Percentiles rank a stretch among this genome's conserved stretches.
Evolutionary conservation across 495 filamentous ascomycete species (phyloP).

Genomic region (Daldinia childiae): DNA sequence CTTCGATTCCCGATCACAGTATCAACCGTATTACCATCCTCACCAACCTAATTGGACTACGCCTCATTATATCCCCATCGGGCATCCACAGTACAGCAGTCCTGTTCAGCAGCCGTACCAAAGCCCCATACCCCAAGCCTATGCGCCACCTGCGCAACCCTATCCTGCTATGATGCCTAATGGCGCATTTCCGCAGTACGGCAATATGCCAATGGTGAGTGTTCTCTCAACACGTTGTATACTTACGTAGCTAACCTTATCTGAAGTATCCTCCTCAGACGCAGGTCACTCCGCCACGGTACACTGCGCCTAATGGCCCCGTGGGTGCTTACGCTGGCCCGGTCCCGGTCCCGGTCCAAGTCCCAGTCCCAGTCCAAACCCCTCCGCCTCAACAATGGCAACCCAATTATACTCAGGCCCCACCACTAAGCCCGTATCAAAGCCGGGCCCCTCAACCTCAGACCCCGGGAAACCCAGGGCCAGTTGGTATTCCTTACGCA

Average conservation of each 20-base stretch:
- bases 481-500: slow-evolving; percentile 67
- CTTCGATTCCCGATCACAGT: slow-evolving; percentile 87
- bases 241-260: slow-evolving; percentile 23
- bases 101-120: slow-evolving; percentile 52
- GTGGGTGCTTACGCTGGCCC: slow-evolving; percentile 55
- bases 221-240: background rate
- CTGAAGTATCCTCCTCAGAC: slow-evolving; percentile 44
- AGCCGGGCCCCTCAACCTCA: slow-evolving; percentile 41
- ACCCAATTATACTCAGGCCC: slow-evolving; percentile 46
- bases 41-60: slow-evolving; percentile 62
- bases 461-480: slow-evolving; percentile 49
- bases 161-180: slow-evolving; percentile 54
- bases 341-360: slow-evolving; percentile 17
- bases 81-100: slow-evolving; percentile 51
- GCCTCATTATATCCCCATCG: slow-evolving; percentile 59
- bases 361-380: slow-evolving; percentile 43
- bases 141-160: slow-evolving; percentile 47
- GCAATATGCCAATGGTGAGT: slow-evolving; percentile 51
- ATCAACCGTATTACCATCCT: slow-evolving; percentile 74
- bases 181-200: slow-evolving; percentile 52
- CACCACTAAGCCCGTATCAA: slow-evolving; percentile 41
- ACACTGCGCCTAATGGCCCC: slow-evolving; percentile 49
- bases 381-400: slow-evolving; percentile 51
- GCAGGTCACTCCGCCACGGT: slow-evolving; percentile 45
- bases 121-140: slow-evolving; percentile 46